Conservation (phyloP, 2,329 filamentous ascomycete species). For the Aspergillus cejpii region DNA sequence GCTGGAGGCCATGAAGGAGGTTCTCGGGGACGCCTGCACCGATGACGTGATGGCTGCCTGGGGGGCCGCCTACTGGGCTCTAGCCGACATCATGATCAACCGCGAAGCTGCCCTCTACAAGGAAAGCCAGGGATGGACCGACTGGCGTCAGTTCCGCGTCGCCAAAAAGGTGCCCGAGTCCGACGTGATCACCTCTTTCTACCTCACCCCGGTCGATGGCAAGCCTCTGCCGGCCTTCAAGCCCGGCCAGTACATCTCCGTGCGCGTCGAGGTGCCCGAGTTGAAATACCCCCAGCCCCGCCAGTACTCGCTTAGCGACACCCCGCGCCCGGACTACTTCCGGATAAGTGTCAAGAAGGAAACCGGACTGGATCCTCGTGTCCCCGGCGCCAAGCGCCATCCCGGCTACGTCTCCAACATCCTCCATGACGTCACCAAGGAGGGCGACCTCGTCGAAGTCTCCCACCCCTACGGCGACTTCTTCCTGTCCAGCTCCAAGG, state of each 20-base stretch:
- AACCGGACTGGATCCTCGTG: conserved; percentile 44
- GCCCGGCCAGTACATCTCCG: conserved; percentile 66
- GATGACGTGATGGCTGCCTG: conserved; percentile 60
- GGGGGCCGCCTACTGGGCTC: conserved; percentile 64
- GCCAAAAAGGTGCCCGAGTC: conserved; percentile 59
- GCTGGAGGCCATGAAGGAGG: conserved; percentile 58
- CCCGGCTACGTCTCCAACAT: conserved; percentile 64
- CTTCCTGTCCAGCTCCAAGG: conserved; percentile 42
- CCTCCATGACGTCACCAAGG: conserved; percentile 55
- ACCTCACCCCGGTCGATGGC: conserved; percentile 58
- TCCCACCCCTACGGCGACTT: conserved; percentile 62
- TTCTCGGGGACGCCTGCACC: conserved; percentile 63
- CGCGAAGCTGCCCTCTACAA: conserved; percentile 59
- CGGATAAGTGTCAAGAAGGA: conserved; percentile 67
- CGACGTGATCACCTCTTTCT: conserved; percentile 64
- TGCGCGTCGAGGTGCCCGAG: conserved; percentile 53
- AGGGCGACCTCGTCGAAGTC: conserved; percentile 58
- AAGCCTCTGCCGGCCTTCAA: conserved; percentile 56
- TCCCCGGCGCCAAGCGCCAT: conserved; percentile 45
- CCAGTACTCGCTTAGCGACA: conserved; percentile 67
- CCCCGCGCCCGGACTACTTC: conserved; percentile 55
- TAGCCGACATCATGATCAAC: conserved; percentile 65
- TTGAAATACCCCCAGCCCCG: conserved; percentile 59
- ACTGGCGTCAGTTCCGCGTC: conserved; percentile 63
- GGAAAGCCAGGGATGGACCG: conserved; percentile 55